A percentile compares a stretch with the other conserved stretches of the same genome.
Evolutionary conservation across 78 protist genomes (phyloP).

Genomic region (Cavenderia fasciculata): DNA sequence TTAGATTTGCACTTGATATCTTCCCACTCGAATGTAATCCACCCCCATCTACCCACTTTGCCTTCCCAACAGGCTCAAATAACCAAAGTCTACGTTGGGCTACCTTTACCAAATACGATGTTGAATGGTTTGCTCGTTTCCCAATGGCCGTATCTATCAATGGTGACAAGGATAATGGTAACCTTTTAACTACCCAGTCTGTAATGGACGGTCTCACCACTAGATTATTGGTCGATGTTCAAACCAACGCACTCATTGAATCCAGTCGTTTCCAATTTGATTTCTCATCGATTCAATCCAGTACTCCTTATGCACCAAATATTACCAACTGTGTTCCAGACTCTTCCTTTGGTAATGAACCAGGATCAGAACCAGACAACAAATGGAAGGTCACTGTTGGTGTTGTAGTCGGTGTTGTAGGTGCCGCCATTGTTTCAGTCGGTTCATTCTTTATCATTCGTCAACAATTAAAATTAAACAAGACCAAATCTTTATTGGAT

Average conservation of each 20-base stretch:
- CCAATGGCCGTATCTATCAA: background rate
- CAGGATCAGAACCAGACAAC: background rate
- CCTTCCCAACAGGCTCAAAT: background rate
- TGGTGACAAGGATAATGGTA: background rate
- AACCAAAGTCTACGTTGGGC: background rate
- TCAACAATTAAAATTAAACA: background rate
- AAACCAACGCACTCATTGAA: background rate
- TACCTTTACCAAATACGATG: background rate
- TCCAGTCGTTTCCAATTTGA: background rate
- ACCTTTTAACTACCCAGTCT: background rate
- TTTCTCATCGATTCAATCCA: too few species aligned
- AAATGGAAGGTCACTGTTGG: background rate
- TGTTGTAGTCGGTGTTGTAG: constrained; percentile 5
- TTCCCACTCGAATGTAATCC: background rate
- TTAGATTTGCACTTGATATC: background rate
- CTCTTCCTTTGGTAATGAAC: background rate
- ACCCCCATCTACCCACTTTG: background rate
- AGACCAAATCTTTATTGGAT: background rate
- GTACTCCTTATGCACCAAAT: too few species aligned
- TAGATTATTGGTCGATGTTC: background rate
- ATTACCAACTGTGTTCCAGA: background rate
- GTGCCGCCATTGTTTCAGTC: background rate
- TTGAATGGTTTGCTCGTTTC: constrained; percentile 12
- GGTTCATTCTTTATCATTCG: background rate
- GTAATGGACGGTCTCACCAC: background rate